These are phyloP conservation scores for Yamadazyma olivae DNA, from an alignment of 805 yeast species.

Conservation along the genomic window DNA sequence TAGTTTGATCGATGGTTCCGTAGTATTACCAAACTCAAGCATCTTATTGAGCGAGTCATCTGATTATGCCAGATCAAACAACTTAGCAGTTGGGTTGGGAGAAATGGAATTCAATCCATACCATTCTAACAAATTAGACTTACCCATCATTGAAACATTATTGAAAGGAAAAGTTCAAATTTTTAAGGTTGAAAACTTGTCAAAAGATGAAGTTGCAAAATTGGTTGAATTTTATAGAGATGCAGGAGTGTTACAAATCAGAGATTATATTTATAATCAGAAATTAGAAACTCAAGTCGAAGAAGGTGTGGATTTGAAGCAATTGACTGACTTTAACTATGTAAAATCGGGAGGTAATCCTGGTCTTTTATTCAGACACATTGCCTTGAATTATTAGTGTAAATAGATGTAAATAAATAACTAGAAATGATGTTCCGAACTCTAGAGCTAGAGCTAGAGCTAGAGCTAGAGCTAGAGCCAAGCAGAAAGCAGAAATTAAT, in stretches of 20 bases:
- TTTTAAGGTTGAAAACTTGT: constrained; percentile 23
- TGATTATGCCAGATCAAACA: constrained; percentile 44
- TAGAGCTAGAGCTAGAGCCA: too few species aligned
- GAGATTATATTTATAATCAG: constrained; percentile 30
- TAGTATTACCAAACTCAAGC: constrained; percentile 57
- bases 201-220: constrained; percentile 27
- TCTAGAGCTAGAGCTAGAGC: too few species aligned
- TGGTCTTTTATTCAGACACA: constrained; percentile 29
- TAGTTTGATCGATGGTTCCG: constrained; percentile 51
- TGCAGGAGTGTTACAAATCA: constrained; percentile 29
- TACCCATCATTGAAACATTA: constrained; percentile 50
- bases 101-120: constrained; percentile 55
- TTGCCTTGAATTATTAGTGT: constrained; percentile 22
- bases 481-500: not conserved
- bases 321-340: constrained; percentile 26
- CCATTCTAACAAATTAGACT: constrained; percentile 46
- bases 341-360: constrained; percentile 41
- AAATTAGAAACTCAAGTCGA: constrained; percentile 3
- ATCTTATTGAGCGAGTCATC: constrained; percentile 62
- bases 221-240: constrained; percentile 31
- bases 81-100: constrained; percentile 61
- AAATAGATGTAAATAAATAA: constrained; percentile 1
- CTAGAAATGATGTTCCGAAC: not conserved
- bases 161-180: constrained; percentile 28
- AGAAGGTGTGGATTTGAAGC: constrained; percentile 12